Percentiles rank a stretch among this genome's conserved stretches.
Evolutionary conservation across 208 protist genomes (phyloP).

Genomic region (Blechomonas ayalai): DNA sequence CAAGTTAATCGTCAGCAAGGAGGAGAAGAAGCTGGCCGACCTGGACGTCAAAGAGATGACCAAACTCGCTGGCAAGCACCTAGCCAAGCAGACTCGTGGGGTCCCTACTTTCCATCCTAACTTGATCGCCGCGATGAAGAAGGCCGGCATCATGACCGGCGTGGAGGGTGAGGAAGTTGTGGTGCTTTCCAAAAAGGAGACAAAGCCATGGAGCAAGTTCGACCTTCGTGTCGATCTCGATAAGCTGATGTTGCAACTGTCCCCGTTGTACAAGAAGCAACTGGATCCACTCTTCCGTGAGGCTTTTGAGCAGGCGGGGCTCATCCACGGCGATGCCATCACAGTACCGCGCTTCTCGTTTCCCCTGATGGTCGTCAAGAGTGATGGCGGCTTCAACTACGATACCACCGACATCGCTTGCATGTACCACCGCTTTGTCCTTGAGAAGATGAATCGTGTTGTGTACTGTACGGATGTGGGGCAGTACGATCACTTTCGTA

Average conservation of each 20-base stretch:
- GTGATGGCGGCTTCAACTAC: constrained; percentile 94
- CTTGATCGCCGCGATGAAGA: constrained; percentile 71
- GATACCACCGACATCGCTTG: constrained; percentile 92
- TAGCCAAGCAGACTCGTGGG: constrained; percentile 46
- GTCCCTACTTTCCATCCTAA: constrained; percentile 56
- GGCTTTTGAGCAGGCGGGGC: constrained; percentile 59
- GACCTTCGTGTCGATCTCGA: constrained; percentile 76
- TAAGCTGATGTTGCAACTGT: constrained; percentile 72
- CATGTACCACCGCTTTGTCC: constrained; percentile 87
- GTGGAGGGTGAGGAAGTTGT: constrained; percentile 72
- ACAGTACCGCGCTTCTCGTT: constrained; percentile 86
- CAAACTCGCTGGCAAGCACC: constrained; percentile 69
- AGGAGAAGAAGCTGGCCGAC: constrained; percentile 40
- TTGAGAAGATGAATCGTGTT: constrained; percentile 84
- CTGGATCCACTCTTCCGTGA: constrained; percentile 69
- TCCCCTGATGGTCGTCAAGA: constrained; percentile 94
- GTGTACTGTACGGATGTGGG: constrained; percentile 95
- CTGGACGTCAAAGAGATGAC: constrained; percentile 80
- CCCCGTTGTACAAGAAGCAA: constrained; percentile 64
- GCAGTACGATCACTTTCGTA: constrained; percentile 92
- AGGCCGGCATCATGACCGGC: constrained; percentile 57
- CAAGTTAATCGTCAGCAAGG: constrained; percentile 74
- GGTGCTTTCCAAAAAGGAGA: constrained; percentile 81
- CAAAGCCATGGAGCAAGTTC: constrained; percentile 80
- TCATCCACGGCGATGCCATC: constrained; percentile 63